A percentile compares a stretch with the other conserved stretches of the same genome.
These are phyloP conservation scores for Metschnikowia cubensis DNA, from an alignment of 805 yeast genomes.

Conservation along the genomic window DNA sequence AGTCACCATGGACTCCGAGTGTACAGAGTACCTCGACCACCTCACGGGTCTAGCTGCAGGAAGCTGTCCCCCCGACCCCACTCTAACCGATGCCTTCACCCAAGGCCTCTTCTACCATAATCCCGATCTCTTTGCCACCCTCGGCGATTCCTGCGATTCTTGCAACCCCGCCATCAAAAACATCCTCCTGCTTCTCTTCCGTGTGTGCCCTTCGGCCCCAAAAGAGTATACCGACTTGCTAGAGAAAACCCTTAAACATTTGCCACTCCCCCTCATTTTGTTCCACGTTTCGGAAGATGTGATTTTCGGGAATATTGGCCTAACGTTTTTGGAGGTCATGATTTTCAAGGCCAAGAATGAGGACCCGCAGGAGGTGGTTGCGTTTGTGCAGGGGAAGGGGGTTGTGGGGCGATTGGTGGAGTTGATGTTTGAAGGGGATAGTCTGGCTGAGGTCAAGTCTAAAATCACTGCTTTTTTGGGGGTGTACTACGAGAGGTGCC, in stretches of 20 bases:
- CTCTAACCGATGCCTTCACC: conserved; percentile 5
- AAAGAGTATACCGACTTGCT: conserved; percentile 6
- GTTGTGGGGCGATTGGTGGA: background rate
- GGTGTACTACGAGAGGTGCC: background rate
- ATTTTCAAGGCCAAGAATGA: background rate
- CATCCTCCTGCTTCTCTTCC: conserved; percentile 10
- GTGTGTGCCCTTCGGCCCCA: conserved; percentile 3
- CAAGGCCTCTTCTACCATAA: conserved; percentile 6
- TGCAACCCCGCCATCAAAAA: conserved; percentile 10
- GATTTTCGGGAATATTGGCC: background rate
- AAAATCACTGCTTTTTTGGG: background rate
- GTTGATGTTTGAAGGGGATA: background rate
- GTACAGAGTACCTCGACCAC: conserved; percentile 5
- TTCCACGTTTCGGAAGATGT: conserved; percentile 7
- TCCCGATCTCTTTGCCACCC: conserved; percentile 4
- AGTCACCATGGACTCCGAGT: conserved; percentile 6
- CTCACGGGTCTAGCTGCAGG: conserved; percentile 6
- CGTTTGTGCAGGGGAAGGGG: background rate
- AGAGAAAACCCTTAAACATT: conserved; percentile 4
- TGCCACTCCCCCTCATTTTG: conserved; percentile 8
- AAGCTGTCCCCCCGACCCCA: conserved; percentile 1
- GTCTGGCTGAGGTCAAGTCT: background rate
- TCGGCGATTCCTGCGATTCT: conserved; percentile 4
- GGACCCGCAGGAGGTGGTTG: background rate
- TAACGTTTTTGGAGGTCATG: background rate